Evolutionary conservation across 2,329 filamentous ascomycete genomes (phyloP).

Genomic region (Sordariomycetes sp.): DNA sequence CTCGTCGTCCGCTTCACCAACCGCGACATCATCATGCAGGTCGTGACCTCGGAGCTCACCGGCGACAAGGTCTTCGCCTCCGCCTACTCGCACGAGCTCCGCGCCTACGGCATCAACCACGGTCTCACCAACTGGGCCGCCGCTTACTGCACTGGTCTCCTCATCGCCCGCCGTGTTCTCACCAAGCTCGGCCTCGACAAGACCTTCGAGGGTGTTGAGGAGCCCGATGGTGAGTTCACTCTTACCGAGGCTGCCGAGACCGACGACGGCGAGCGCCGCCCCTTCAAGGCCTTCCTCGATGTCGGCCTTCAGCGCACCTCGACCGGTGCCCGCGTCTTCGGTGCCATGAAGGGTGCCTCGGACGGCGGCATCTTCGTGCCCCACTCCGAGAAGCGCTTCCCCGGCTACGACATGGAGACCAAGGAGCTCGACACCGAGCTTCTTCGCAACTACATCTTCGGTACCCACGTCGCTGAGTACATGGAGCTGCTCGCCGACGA

Average conservation of each 20-base stretch:
- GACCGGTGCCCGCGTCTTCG: constrained; percentile 97
- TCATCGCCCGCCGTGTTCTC: constrained; percentile 91
- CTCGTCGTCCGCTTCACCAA: constrained; percentile 99
- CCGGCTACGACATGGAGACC: constrained; percentile 90
- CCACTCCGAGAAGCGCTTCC: constrained; percentile 99
- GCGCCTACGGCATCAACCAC: constrained; percentile 93
- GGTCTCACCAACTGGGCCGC: constrained; percentile 99
- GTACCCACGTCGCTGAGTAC: constrained; percentile 97
- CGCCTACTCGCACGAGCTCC: constrained; percentile 95
- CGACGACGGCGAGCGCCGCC: constrained; percentile 84
- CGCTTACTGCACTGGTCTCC: constrained; percentile 90
- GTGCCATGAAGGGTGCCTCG: constrained; percentile 98
- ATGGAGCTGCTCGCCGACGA: constrained; percentile 99
- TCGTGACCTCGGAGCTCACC: constrained; percentile 88
- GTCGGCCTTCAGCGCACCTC: constrained; percentile 96
- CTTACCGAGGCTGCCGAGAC: constrained; percentile 90
- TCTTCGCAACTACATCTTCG: constrained; percentile 99
- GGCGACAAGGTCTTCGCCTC: constrained; percentile 94
- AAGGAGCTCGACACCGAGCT: constrained; percentile 97
- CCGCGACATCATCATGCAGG: constrained; percentile 98
- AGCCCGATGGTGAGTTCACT: constrained; percentile 89
- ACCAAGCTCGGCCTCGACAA: constrained; percentile 95
- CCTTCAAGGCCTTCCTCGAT: constrained; percentile 98
- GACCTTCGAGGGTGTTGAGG: constrained; percentile 89
- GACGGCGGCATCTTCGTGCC: constrained; percentile 95